Conservation (phyloP, 1,284 basidiomycete species). For the Cerrena zonata region DNA sequence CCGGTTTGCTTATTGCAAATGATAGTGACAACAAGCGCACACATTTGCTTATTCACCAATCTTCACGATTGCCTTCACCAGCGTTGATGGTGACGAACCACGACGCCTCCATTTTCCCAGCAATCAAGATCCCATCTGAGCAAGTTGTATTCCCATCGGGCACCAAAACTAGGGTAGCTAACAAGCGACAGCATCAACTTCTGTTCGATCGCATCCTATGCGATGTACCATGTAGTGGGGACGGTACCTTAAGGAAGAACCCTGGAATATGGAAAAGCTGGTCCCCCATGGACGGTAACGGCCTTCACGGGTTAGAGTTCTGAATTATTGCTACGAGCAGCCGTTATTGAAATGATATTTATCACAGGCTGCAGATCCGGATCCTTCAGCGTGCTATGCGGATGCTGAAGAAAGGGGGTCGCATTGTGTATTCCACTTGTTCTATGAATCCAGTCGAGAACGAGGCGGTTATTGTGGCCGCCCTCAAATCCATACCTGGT, state of each 20-base stretch:
- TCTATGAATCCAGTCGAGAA: slow-evolving; percentile 97
- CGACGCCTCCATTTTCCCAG: slow-evolving; percentile 87
- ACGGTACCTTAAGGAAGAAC: slow-evolving; percentile 95
- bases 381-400: slow-evolving; percentile 91
- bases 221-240: slow-evolving; percentile 96
- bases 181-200: slow-evolving; percentile 40
- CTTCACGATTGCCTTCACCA: slow-evolving; percentile 88
- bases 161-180: slow-evolving; percentile 22
- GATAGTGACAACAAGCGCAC: slow-evolving; percentile 91
- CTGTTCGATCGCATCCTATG: slow-evolving; percentile 91
- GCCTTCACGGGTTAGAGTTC: slow-evolving; percentile 71
- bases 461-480: slow-evolving; percentile 90
- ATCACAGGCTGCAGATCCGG: slow-evolving; percentile 75
- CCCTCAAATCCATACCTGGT: slow-evolving; percentile 70
- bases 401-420: slow-evolving; percentile 79
- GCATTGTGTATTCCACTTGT: slow-evolving; percentile 97
- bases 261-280: slow-evolving; percentile 92
- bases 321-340: background rate
- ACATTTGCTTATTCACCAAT: slow-evolving; percentile 96
- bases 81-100: slow-evolving; percentile 93
- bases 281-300: slow-evolving; percentile 85
- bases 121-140: slow-evolving; percentile 53
- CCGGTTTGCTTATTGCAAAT: slow-evolving; percentile 83
- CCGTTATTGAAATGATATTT: slow-evolving; percentile 3
- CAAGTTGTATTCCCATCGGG: slow-evolving; percentile 22